phyloP scores from a whole-genome alignment of 2,329 filamentous ascomycete genomes.

The Calonectria pseudoreteaudii region DNA sequence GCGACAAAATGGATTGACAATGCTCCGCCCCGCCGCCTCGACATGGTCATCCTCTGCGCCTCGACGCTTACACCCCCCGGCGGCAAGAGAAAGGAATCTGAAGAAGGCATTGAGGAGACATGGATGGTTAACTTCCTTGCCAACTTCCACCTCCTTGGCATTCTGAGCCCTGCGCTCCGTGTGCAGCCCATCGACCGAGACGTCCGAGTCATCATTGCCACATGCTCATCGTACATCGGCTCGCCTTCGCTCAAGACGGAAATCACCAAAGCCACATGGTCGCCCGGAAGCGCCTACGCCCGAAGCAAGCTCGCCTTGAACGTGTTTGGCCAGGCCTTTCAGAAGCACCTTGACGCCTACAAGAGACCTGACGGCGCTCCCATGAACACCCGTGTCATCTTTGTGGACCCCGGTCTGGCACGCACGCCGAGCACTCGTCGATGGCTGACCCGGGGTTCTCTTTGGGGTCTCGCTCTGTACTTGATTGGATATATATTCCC shows the following conservation, averaged over 20 bases:
- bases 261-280: conserved; percentile 63
- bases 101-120: conserved; percentile 86
- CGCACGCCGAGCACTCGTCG: conserved; percentile 89
- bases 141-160: conserved; percentile 94
- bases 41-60: conserved; percentile 91
- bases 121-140: conserved; percentile 97
- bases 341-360: conserved; percentile 90
- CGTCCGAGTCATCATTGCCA: conserved; percentile 87
- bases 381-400: conserved; percentile 83
- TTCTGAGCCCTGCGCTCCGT: conserved; percentile 88
- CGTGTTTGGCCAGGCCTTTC: conserved; percentile 89
- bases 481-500: conserved; percentile 81
- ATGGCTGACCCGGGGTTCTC: conserved; percentile 86
- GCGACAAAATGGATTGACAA: conserved; percentile 99
- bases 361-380: conserved; percentile 85
- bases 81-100: conserved; percentile 69
- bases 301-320: conserved; percentile 83
- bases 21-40: conserved; percentile 85
- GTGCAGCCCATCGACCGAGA: conserved; percentile 95
- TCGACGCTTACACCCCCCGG: conserved; percentile 80
- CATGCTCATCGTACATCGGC: conserved; percentile 88
- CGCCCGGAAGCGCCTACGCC: conserved; percentile 69
- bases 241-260: conserved; percentile 74
- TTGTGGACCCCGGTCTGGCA: conserved; percentile 87
- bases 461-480: conserved; percentile 84